Evolutionary conservation across 192 early-diverging fungal species (phyloP), one percentile per base, ranked within the genome.

Genomic region (Allomyces macrogynus): DNA sequence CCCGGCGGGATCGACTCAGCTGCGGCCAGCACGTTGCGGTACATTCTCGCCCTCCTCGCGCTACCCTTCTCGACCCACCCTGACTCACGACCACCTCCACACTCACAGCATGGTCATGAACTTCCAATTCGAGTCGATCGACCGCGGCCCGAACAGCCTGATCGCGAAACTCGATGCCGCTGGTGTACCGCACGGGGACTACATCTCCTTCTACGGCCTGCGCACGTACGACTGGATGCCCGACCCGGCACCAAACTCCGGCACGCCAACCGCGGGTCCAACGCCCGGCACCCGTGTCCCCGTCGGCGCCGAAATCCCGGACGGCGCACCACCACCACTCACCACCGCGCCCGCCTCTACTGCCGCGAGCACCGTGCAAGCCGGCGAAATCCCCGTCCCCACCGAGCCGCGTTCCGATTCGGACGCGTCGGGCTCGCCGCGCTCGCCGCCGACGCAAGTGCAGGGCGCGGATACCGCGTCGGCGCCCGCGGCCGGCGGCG

Each of bases 81-180:
- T 8, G 7, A 7, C 32, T 40, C 32, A 40, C 32, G 32, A 8
- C 32, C 32, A 8, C 3, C 5, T 40, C 32, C 32, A 2, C 7
- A 3, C 7, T 8, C 32, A 0, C 7, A 40, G 32, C 61, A 81
- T 84, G 43, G 87, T 88, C 0, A 84, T 90, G 87, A 81, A 86
- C 66, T 90, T 81, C 76, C 88, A 90, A 68, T 90, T 87, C 69
- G 73, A 81, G 62, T 79, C 83, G 40, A 89, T 89, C 57, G 84
- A 75, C 49, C 83, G 88, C 22, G 88, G 88, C 26, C 87, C 78
- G 42, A 75, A 83, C 67, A 84, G 83, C 22, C 77, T 88, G 11
- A 70, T 83, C 22, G 77, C 76, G 8, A 77, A 83, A 64, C 70
- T 89, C 54, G 68, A 64, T 1, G 74, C 73, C 27, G 72, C 70